Conservation (phyloP, 2,329 filamentous ascomycete genomes). For the Pseudocercospora fijiensis region DNA sequence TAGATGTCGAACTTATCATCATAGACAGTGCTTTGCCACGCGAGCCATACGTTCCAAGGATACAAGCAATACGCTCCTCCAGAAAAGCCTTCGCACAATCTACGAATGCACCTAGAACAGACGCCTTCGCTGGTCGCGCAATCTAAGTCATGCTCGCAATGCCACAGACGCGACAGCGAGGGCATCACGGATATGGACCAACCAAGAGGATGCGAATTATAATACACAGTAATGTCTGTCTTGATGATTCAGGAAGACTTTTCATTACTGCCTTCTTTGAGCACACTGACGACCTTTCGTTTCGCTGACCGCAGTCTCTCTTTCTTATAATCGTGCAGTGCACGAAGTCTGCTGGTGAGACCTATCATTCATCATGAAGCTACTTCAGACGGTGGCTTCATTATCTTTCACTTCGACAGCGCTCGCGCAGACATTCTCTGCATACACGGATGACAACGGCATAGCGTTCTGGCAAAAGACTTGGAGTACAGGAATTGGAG, state of each 20-base stretch:
- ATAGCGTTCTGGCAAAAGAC: conserved; percentile 56
- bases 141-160: conserved; percentile 15
- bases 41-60: not conserved
- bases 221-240: conserved; percentile 2
- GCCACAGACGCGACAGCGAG: conserved; percentile 6
- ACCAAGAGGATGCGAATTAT: conserved; percentile 10
- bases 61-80: not conserved
- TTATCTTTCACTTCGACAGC: conserved; percentile 24
- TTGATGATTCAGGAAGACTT: conserved; percentile 6
- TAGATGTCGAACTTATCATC: not conserved
- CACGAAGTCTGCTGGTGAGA: conserved; percentile 28
- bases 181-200: conserved; percentile 4
- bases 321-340: conserved; percentile 19
- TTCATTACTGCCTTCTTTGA: not conserved
- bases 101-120: not conserved
- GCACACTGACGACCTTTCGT: conserved; percentile 23
- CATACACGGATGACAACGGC: conserved; percentile 45
- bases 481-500: conserved; percentile 43
- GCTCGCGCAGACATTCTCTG: conserved; percentile 30
- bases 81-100: not conserved
- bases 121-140: not conserved
- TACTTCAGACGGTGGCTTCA: conserved; percentile 25
- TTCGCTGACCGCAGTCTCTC: conserved; percentile 20
- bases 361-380: conserved; percentile 27
- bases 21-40: not conserved